These are phyloP conservation scores for Penicillium vulpinum DNA, from an alignment of 2,329 filamentous ascomycete genomes.

Conservation along the genomic window DNA sequence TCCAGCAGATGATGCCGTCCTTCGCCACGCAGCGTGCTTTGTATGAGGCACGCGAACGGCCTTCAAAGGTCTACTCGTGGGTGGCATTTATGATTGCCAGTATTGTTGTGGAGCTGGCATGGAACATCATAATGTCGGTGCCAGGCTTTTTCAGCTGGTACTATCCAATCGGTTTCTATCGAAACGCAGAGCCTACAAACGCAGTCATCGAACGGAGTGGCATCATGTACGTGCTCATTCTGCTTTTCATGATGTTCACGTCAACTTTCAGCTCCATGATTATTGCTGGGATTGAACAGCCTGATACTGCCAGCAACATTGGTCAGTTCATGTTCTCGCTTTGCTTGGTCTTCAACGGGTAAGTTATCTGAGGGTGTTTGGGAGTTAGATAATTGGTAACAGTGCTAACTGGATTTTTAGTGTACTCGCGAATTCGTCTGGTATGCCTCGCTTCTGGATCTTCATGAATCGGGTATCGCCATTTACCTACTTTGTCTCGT, in stretches of 20 bases:
- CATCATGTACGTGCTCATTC: constrained; percentile 63
- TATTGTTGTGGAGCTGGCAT: constrained; percentile 70
- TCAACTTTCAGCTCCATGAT: constrained; percentile 71
- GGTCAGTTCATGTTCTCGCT: constrained; percentile 60
- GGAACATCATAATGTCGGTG: constrained; percentile 62
- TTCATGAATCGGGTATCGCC: constrained; percentile 73
- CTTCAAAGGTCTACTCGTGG: constrained; percentile 74
- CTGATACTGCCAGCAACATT: constrained; percentile 64
- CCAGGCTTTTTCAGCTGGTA: constrained; percentile 66
- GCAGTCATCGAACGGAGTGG: constrained; percentile 54
- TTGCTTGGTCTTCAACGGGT: constrained; percentile 57
- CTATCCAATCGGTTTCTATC: constrained; percentile 57
- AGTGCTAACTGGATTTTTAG: constrained; percentile 28
- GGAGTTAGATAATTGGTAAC: not conserved
- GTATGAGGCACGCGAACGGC: constrained; percentile 61
- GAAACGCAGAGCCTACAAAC: constrained; percentile 38
- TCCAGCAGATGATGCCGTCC: constrained; percentile 58
- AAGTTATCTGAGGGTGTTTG: constrained; percentile 5
- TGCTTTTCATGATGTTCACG: constrained; percentile 68
- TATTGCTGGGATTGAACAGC: constrained; percentile 66
- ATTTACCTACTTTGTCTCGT: constrained; percentile 61
- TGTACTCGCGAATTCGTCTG: constrained; percentile 60
- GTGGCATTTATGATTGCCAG: constrained; percentile 69
- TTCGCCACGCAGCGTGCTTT: constrained; percentile 60
- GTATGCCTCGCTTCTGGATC: constrained; percentile 71